Evolutionary conservation across 441 rosid species (phyloP).

Genomic region (Erodium chrysanthum): DNA sequence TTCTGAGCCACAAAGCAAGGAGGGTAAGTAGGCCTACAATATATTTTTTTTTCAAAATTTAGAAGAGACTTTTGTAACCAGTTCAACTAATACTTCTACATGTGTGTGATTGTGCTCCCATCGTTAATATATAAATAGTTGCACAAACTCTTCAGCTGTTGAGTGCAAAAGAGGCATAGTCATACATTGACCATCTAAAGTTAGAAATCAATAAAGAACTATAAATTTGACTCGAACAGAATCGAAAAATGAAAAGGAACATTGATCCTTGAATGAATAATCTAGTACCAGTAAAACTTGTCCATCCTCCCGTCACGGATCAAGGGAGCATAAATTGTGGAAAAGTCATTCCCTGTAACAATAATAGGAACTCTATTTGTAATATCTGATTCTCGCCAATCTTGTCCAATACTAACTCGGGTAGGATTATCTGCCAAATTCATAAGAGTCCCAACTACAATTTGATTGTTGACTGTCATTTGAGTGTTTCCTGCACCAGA

Average conservation of each 20-base stretch:
- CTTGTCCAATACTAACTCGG: slow-evolving; percentile 92
- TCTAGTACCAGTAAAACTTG: slow-evolving; percentile 72
- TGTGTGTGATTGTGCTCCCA: background rate
- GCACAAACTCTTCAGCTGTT: too few relatives aligned
- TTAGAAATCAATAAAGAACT: background rate
- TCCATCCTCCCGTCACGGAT: slow-evolving; percentile 99
- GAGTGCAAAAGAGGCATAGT: background rate
- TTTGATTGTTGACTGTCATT: slow-evolving; percentile 91
- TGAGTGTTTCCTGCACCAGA: slow-evolving; percentile 64
- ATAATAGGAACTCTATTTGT: slow-evolving; percentile 78
- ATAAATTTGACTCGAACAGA: background rate
- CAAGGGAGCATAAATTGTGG: slow-evolving; percentile 77
- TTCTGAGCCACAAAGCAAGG: background rate
- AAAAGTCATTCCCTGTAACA: slow-evolving; percentile 81
- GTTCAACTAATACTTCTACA: background rate
- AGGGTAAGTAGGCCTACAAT: background rate
- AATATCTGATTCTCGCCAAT: slow-evolving; percentile 79
- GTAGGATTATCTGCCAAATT: slow-evolving; percentile 90
- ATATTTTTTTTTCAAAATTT: background rate
- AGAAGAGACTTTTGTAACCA: background rate
- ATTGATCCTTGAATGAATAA: slow-evolving; percentile 10
- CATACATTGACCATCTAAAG: background rate
- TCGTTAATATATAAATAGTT: background rate
- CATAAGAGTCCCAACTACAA: slow-evolving; percentile 90
- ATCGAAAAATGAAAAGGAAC: slow-evolving; percentile 12